phyloP scores from a whole-genome alignment of 176 grass and related monocot species.

The Carex pumila region DNA sequence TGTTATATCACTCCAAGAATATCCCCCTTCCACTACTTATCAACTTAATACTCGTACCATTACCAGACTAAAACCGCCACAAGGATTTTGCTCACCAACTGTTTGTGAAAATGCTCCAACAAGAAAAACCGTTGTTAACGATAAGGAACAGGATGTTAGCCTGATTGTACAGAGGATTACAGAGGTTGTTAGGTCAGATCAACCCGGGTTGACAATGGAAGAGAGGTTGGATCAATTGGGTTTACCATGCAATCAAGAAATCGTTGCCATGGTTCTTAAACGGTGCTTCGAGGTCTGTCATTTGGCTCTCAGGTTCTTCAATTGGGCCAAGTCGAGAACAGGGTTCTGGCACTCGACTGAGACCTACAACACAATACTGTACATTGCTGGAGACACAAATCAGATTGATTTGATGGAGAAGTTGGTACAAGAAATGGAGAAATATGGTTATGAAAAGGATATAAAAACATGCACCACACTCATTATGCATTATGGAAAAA shows the following conservation, averaged over 20 bases:
- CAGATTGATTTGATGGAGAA: slow-evolving; percentile 43
- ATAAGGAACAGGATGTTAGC: slow-evolving; percentile 12
- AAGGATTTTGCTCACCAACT: neutral
- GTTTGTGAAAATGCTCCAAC: slow-evolving; percentile 27
- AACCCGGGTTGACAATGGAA: slow-evolving; percentile 25
- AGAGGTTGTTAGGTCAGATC: slow-evolving; percentile 34
- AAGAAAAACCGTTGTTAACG: neutral
- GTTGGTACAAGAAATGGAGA: slow-evolving; percentile 56
- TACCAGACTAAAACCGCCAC: neutral
- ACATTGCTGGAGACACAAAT: slow-evolving; percentile 46
- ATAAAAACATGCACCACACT: slow-evolving; percentile 69
- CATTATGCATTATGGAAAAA: slow-evolving; percentile 47
- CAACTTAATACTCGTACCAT: neutral
- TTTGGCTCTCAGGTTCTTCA: slow-evolving; percentile 50
- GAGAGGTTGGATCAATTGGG: slow-evolving; percentile 34
- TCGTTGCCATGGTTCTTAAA: slow-evolving; percentile 64
- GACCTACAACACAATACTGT: slow-evolving; percentile 61
- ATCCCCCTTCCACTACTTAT: neutral
- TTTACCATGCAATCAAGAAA: slow-evolving; percentile 26
- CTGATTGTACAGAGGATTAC: slow-evolving; percentile 41
- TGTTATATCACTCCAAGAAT: neutral
- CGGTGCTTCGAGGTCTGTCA: slow-evolving; percentile 58
- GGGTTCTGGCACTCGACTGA: slow-evolving; percentile 45
- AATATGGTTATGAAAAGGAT: slow-evolving; percentile 39
- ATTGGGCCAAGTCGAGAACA: slow-evolving; percentile 43